These are phyloP conservation scores for Talaromyces nanjingensis DNA, from an alignment of 495 filamentous ascomycete species.

Conservation along the genomic window DNA sequence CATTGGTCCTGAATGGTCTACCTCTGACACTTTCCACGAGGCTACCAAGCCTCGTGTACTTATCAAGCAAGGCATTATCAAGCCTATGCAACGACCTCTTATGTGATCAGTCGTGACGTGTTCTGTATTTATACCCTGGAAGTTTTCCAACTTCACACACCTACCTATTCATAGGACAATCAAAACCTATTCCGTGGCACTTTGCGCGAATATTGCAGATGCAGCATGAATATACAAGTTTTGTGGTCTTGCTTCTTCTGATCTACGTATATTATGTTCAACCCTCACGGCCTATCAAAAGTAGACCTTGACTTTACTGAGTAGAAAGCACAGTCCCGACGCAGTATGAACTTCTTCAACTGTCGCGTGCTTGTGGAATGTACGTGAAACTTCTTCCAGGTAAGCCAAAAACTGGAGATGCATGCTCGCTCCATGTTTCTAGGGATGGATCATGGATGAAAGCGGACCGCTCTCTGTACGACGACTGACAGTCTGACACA, in stretches of 20 bases:
- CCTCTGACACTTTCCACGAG: constrained; percentile 86
- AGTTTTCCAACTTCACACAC: not conserved
- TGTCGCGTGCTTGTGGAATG: not conserved
- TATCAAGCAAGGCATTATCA: constrained; percentile 87
- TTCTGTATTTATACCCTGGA: not conserved
- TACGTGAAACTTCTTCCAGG: not conserved
- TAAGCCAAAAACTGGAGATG: not conserved
- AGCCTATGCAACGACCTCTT: constrained; percentile 76
- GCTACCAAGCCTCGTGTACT: constrained; percentile 86
- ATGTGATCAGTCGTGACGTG: constrained; percentile 25
- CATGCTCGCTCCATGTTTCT: not conserved
- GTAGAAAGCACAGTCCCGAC: too few species aligned
- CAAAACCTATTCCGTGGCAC: not conserved
- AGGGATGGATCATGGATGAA: not conserved
- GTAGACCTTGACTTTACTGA: too few species aligned
- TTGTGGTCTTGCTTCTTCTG: not conserved
- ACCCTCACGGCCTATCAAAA: too few species aligned
- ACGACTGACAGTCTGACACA: not conserved
- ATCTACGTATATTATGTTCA: too few species aligned
- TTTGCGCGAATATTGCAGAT: not conserved
- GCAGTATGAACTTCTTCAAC: not conserved
- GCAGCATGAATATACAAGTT: not conserved
- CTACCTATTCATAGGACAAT: not conserved
- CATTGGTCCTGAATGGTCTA: constrained; percentile 89
- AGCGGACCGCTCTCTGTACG: not conserved